Base-by-base conservation (phyloP, 176 grass and related monocot genomes). In the Tillandsia fasciculata region DNA sequence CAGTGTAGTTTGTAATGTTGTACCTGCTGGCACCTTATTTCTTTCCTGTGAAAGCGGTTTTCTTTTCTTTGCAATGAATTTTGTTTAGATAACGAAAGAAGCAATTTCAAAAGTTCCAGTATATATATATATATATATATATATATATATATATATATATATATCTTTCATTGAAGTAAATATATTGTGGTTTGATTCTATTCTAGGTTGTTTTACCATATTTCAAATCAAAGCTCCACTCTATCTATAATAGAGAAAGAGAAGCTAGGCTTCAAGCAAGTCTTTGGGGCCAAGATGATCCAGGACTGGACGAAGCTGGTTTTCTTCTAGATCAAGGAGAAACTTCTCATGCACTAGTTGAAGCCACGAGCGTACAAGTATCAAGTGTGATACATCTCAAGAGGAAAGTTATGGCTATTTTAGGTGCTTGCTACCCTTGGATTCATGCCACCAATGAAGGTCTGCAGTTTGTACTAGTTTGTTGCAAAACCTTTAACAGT, bases 361-460 rank as follows among this genome's bases (percentile, higher is more conserved):
- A 70, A n/a, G 58, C 51, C 69, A 27, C 82, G 51, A 78, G 53
- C 53, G 76, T 71, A 50, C 80, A 81, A 65, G 54, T 82, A 14
- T 90, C 94, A 76, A 81, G 66, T 65, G 12, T 90, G 74, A 66
- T 78, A 49, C 84, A 75, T 75, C 58, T 99, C 72, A 99, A 81
- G 83, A 99, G 81, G 51, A 93, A 79, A 67, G 79, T 99, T 70
- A 64, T 53, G 2, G 70, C 84, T 70, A 51, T 90, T 75, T 71
- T 99, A 64, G 80, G 80, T 79, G 76, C 81, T 90, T 99, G 87
- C 83, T 99, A 99, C 70, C 94, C 94, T 77, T 99, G 89, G 94
- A 99, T 99, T 72, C 94, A 99, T 86, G 94, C 89, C 4, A 99
- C 87, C 22, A 90, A 85, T 71, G 94, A 99, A 93, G 94, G 94